Conservation (phyloP, 2,329 filamentous ascomycete genomes). For the Thermothelomyces thermophilus region DNA sequence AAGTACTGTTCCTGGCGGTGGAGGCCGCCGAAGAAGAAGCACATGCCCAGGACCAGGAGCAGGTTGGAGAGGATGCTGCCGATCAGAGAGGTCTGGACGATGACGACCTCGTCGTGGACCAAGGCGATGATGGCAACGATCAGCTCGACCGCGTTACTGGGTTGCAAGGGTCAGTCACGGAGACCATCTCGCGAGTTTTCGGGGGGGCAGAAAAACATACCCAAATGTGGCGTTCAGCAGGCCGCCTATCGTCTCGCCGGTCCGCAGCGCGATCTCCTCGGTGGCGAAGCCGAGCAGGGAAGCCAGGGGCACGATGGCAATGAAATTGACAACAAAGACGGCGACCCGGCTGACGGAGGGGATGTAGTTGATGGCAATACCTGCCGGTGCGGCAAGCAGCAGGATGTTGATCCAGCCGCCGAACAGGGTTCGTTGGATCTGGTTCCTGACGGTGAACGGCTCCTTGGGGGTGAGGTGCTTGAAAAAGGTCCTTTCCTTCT, state of each 20-base stretch:
- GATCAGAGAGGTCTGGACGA: conserved; percentile 88
- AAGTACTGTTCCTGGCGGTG: conserved; percentile 78
- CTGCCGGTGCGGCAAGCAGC: conserved; percentile 69
- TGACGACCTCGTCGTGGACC: conserved; percentile 63
- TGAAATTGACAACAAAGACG: conserved; percentile 85
- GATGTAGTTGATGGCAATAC: conserved; percentile 65
- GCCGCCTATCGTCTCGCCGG: conserved; percentile 80
- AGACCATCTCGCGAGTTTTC: background rate
- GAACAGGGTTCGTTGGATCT: conserved; percentile 68
- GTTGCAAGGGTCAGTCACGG: conserved; percentile 3
- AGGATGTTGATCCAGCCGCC: conserved; percentile 84
- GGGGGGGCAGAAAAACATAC: conserved; percentile 34
- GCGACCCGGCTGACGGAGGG: conserved; percentile 42
- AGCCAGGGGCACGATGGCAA: conserved; percentile 86
- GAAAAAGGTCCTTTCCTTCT: conserved; percentile 40
- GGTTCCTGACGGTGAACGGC: conserved; percentile 55
- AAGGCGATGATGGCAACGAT: conserved; percentile 86
- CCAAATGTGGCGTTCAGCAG: conserved; percentile 88
- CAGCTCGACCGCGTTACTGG: conserved; percentile 74
- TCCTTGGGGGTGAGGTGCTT: conserved; percentile 43
- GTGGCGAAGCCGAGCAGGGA: conserved; percentile 83
- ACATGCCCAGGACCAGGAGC: conserved; percentile 83
- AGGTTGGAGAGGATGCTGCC: conserved; percentile 89
- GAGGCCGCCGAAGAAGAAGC: conserved; percentile 81
- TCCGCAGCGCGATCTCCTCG: conserved; percentile 77